A percentile compares a stretch with the other conserved stretches of the same genome.
Conservation (phyloP, 116 monocot species). For the Thalassia testudinum region DNA sequence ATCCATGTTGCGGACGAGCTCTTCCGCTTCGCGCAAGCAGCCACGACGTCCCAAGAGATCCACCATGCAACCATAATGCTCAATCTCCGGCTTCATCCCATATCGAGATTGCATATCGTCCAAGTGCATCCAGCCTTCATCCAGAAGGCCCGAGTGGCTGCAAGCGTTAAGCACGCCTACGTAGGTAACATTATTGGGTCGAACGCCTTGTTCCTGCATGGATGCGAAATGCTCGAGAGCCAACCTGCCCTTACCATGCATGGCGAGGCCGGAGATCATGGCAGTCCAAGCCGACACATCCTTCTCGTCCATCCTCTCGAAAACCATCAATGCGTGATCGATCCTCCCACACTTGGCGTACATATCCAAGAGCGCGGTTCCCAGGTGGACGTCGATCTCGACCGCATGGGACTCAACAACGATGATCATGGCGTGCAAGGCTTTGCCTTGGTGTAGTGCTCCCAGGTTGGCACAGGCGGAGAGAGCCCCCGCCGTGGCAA, state of each 20-base stretch:
- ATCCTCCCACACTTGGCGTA: constrained; percentile 68
- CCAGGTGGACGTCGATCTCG: constrained; percentile 28
- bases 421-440: constrained; percentile 41
- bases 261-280: constrained; percentile 44
- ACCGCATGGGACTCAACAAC: constrained; percentile 2
- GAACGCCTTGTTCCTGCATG: constrained; percentile 40
- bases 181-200: constrained; percentile 44
- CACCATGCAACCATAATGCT: constrained; percentile 84
- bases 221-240: constrained; percentile 40
- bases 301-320: constrained; percentile 27
- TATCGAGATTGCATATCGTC: constrained; percentile 38
- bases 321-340: constrained; percentile 38
- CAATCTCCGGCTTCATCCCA: constrained; percentile 52
- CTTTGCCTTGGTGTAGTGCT: constrained; percentile 33
- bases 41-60: constrained; percentile 50
- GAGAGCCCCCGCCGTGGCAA: constrained; percentile 44
- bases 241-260: constrained; percentile 44
- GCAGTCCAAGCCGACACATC: constrained; percentile 51
- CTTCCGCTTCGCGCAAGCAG: constrained; percentile 39
- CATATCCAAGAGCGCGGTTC: constrained; percentile 67
- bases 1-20: constrained; percentile 46
- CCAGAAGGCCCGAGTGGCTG: constrained; percentile 54
- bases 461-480: constrained; percentile 48
- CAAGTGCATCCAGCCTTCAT: constrained; percentile 39
- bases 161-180: constrained; percentile 57